Percentiles rank a stretch among this genome's conserved stretches.
Evolutionary conservation across 2,329 filamentous ascomycete genomes (phyloP).

Genomic region (Fusarium vanettenii): DNA sequence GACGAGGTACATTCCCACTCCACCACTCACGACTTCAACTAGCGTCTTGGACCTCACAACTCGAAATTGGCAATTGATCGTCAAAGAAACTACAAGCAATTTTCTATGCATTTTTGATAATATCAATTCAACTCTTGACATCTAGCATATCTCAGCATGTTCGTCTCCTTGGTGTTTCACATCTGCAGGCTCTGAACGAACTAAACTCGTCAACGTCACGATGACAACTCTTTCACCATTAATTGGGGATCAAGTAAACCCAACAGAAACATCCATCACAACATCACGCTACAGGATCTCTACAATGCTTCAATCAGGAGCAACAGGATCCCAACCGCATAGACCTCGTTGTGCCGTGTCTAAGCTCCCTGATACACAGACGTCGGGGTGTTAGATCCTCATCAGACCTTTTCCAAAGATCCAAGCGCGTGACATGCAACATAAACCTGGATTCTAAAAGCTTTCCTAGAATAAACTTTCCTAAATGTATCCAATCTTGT

Average conservation of each 20-base stretch:
- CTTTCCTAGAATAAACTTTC: background rate
- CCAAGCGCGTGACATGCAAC: background rate
- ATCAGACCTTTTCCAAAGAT: background rate
- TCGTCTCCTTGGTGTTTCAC: background rate
- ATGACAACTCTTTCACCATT: background rate
- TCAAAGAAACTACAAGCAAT: background rate
- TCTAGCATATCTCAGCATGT: background rate
- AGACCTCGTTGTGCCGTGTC: background rate
- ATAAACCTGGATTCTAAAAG: background rate
- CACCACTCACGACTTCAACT: background rate
- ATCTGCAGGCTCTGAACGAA: background rate
- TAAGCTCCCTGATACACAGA: background rate
- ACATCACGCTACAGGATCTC: background rate
- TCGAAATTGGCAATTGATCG: background rate
- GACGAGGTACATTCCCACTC: constrained; percentile 7
- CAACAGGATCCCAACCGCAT: background rate
- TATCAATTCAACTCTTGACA: background rate
- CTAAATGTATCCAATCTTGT: background rate
- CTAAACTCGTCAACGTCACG: background rate
- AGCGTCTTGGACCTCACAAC: background rate
- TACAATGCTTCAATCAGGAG: background rate
- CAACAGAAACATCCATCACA: background rate
- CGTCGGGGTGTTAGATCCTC: background rate
- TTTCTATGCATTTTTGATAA: background rate
- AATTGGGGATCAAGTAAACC: background rate